Evolutionary conservation across 2,329 filamentous ascomycete species (phyloP).

Genomic region (Colletotrichum sp.): DNA sequence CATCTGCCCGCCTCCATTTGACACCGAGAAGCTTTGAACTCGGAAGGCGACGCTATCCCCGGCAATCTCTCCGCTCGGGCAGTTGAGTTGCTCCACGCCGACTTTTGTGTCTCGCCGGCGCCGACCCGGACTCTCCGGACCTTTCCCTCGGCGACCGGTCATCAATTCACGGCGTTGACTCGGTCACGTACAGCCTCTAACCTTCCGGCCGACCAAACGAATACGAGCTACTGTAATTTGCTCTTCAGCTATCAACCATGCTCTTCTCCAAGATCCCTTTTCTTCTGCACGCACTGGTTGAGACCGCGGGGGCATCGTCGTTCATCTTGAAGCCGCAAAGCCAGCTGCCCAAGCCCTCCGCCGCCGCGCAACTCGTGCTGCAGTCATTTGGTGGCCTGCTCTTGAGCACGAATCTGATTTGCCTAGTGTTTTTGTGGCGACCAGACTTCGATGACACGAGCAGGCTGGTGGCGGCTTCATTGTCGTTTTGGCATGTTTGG

Average conservation of each 20-base stretch:
- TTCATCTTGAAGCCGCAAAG: conserved; percentile 47
- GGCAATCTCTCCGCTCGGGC: neutral
- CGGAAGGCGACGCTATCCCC: neutral
- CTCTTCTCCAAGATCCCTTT: conserved; percentile 35
- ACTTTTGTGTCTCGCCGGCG: neutral
- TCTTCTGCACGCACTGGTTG: conserved; percentile 40
- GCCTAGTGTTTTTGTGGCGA: conserved; percentile 38
- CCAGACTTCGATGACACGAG: conserved; percentile 34
- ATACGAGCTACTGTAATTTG: neutral
- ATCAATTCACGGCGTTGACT: neutral
- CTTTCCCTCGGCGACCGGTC: neutral
- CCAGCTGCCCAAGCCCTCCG: conserved; percentile 47
- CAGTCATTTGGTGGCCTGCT: conserved; percentile 54
- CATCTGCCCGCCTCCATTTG: neutral
- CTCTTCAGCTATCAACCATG: conserved; percentile 21
- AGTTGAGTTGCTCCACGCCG: conserved; percentile 10
- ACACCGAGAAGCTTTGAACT: neutral
- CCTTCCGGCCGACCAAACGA: neutral
- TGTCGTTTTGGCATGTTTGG: conserved; percentile 56
- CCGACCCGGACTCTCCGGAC: neutral
- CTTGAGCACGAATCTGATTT: conserved; percentile 48
- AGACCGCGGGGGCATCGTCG: conserved; percentile 48
- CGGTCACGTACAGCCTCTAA: neutral
- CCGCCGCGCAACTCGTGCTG: conserved; percentile 46
- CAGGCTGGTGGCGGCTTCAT: conserved; percentile 39